phyloP scores from a whole-genome alignment of 305 asterid genomes.

The Fraxinus paxiana region DNA sequence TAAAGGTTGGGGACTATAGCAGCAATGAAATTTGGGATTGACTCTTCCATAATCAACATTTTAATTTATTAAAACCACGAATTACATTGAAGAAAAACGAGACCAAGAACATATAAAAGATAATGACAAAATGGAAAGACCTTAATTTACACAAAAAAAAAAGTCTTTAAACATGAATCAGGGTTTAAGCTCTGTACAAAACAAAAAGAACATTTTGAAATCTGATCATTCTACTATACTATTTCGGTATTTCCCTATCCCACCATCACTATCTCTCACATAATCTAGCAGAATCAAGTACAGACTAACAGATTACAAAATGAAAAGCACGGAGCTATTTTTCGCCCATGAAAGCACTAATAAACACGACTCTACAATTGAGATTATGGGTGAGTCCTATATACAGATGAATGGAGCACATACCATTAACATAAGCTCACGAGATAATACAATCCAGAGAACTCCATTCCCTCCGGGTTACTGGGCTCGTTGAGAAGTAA shows the following conservation, averaged over 20 bases:
- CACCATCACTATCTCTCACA: constrained; percentile 19
- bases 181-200: constrained; percentile 28
- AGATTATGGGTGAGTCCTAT: constrained; percentile 32
- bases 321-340: constrained; percentile 19
- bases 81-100: not conserved
- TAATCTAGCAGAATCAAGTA: constrained; percentile 13
- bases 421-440: constrained; percentile 24
- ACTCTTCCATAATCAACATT: not conserved
- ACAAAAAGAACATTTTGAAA: constrained; percentile 23
- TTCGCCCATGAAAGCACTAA: constrained; percentile 19
- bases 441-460: constrained; percentile 23
- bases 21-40: not conserved
- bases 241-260: constrained; percentile 22
- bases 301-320: constrained; percentile 15
- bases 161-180: not conserved
- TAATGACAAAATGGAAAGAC: constrained; percentile 16
- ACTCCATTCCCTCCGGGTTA: constrained; percentile 22
- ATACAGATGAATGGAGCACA: constrained; percentile 33
- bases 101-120: constrained; percentile 18
- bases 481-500: constrained; percentile 23
- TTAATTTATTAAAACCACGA: not conserved
- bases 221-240: constrained; percentile 23
- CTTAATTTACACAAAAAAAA: constrained; percentile 19
- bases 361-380: constrained; percentile 29
- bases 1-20: not conserved